Percentiles rank a stretch among this genome's conserved stretches.
phyloP scores from a whole-genome alignment of 495 filamentous ascomycete species.

The Talaromyces adpressus region DNA sequence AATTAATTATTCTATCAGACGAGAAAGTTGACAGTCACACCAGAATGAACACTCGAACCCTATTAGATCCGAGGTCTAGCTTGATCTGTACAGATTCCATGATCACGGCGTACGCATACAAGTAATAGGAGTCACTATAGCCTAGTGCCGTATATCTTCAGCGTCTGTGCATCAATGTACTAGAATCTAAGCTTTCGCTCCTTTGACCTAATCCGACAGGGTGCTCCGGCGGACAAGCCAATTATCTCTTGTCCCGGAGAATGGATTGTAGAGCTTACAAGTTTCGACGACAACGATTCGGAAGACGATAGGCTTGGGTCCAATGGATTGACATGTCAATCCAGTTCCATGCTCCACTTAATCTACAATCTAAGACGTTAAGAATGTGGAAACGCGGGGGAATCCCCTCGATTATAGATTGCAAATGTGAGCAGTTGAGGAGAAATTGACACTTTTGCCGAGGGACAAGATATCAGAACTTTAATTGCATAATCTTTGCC shows the following conservation, averaged over 20 bases:
- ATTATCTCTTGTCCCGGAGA: neutral
- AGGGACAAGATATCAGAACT: neutral
- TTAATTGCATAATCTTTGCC: neutral
- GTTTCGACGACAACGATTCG: neutral
- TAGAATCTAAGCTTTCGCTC: neutral
- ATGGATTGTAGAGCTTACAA: neutral
- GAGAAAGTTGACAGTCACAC: neutral
- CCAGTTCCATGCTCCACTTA: neutral
- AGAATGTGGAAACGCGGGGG: neutral
- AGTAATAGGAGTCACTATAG: neutral
- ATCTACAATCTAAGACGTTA: neutral
- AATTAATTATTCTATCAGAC: neutral
- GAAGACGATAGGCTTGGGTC: neutral
- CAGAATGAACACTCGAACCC: neutral
- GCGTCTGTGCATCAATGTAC: neutral
- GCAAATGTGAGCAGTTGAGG: neutral
- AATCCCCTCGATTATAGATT: neutral
- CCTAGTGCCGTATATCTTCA: neutral
- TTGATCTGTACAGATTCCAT: neutral
- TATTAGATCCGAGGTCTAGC: neutral
- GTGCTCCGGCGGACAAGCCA: neutral
- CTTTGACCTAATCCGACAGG: neutral
- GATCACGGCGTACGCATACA: neutral
- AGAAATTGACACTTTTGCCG: neutral
- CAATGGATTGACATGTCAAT: neutral